phyloP scores from a whole-genome alignment of 2,329 filamentous ascomycete species.

The Stemphylium vesicarium region DNA sequence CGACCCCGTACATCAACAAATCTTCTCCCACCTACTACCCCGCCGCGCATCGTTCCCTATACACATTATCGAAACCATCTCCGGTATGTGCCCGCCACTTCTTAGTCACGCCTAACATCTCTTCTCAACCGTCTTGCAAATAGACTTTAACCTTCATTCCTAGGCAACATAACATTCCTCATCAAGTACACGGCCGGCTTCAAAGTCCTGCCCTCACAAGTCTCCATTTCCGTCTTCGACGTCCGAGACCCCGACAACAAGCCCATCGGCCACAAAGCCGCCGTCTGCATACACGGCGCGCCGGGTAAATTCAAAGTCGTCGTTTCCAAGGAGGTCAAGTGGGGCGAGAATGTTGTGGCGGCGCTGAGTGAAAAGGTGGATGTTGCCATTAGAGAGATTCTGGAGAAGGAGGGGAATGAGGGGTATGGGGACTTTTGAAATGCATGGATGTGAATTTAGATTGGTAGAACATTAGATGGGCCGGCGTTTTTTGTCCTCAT shows the following conservation, averaged over 20 bases:
- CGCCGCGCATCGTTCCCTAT: conserved; percentile 2
- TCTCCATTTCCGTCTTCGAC: conserved; percentile 9
- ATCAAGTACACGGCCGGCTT: conserved; percentile 8
- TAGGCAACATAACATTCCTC: conserved; percentile 13
- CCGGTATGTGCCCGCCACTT: background rate
- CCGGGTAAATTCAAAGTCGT: conserved; percentile 9
- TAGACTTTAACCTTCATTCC: background rate
- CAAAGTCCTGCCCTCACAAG: background rate
- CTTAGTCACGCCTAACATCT: background rate
- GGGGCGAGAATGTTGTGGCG: conserved; percentile 1
- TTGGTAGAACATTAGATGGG: background rate
- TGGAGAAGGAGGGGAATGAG: background rate
- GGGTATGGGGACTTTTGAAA: conserved; percentile 5
- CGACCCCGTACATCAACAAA: conserved; percentile 10
- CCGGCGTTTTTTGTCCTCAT: too few relatives aligned
- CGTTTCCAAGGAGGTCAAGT: conserved; percentile 1
- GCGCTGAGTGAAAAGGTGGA: conserved; percentile 15
- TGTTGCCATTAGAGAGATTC: background rate
- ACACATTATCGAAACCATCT: conserved; percentile 3
- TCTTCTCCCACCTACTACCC: conserved; percentile 5
- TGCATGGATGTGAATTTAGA: too few relatives aligned
- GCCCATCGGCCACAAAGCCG: conserved; percentile 8
- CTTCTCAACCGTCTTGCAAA: background rate
- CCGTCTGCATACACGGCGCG: conserved; percentile 6
- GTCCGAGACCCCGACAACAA: conserved; percentile 3